Base-by-base conservation (phyloP, 2,329 filamentous ascomycete genomes). In the Colletotrichum melonis region DNA sequence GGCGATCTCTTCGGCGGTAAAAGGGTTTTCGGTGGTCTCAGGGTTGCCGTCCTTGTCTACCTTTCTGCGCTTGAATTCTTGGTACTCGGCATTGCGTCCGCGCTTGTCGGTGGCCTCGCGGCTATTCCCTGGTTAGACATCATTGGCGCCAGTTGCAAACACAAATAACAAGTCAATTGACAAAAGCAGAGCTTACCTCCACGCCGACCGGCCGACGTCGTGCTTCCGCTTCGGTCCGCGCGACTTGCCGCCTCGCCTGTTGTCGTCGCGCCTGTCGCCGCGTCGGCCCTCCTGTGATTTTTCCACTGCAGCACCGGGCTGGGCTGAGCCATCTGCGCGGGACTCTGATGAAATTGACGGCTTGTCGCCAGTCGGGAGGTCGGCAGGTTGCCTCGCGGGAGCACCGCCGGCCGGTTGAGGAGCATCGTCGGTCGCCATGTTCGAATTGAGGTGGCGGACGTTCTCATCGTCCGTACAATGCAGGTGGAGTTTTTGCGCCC, bases 1-100 rank as follows among this genome's bases (percentile, higher is more conserved):
- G 14, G 93, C 94, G 77, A 98, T 96, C 84, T 98, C 95, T 76
- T 97, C 95, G 78, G 94, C 89, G 67, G 85, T 84, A 77, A 91
- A 91, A 52, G 86, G 85, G 71, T 90, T 90, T 63, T 77, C 79
- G 22, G 52, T 66, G 6, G 52, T 58, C n/a, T 67, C 72, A n/a
- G 76, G 72, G 32, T 82, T 80, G 75, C 82, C 82, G 54, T 81
- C 73, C 72, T 80, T 79, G 76, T 81, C 81, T 68, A 83, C 76
- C 79, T 85, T 85, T 69, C 83, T 81, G 62, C 84, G 84, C 78
- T 85, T 85, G 67, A 78, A 83, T 76, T 84, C 82, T 73, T 81
- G 82, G 70, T 81, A 85, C 65, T 84, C 82, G 72, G 82, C 80
- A 64, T 82, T 81, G 74, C 81, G 80, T 76, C 82, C 80, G 75